A percentile compares a stretch with the other conserved stretches of the same genome.
phyloP scores from a whole-genome alignment of 768 basidiomycete species.

The Termitomyces sp. region DNA sequence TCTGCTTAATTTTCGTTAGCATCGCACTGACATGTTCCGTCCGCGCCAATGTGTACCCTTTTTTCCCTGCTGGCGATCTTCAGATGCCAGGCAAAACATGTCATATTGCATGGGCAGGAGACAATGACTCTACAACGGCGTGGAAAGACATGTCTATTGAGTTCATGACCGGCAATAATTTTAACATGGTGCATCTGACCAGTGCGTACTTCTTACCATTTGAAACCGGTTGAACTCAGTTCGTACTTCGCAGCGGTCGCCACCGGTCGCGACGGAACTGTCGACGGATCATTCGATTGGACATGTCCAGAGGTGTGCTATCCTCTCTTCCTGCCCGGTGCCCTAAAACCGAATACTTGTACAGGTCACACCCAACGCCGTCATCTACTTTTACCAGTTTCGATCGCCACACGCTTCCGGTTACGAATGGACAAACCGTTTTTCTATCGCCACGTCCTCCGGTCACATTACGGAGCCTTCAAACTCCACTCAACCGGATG shows the following conservation, averaged over 20 bases:
- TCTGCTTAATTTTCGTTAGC: constrained; percentile 1
- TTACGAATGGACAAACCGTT: constrained; percentile 72
- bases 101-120: constrained; percentile 58
- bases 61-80: constrained; percentile 54
- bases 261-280: constrained; percentile 59
- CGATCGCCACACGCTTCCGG: constrained; percentile 38
- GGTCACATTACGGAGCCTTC: constrained; percentile 47
- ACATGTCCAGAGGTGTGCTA: constrained; percentile 56
- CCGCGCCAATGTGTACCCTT: constrained; percentile 58
- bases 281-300: constrained; percentile 46
- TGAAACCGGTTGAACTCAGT: background rate
- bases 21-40: constrained; percentile 29
- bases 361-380: constrained; percentile 60
- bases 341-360: background rate
- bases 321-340: background rate
- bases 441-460: constrained; percentile 58
- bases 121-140: constrained; percentile 44
- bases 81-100: constrained; percentile 60
- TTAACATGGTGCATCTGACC: constrained; percentile 62
- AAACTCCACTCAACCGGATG: constrained; percentile 51
- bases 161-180: constrained; percentile 79
- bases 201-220: constrained; percentile 41
- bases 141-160: constrained; percentile 77
- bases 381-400: constrained; percentile 84
- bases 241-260: constrained; percentile 51